Base-by-base conservation (phyloP, 768 basidiomycete species). In the Russula sp. region DNA sequence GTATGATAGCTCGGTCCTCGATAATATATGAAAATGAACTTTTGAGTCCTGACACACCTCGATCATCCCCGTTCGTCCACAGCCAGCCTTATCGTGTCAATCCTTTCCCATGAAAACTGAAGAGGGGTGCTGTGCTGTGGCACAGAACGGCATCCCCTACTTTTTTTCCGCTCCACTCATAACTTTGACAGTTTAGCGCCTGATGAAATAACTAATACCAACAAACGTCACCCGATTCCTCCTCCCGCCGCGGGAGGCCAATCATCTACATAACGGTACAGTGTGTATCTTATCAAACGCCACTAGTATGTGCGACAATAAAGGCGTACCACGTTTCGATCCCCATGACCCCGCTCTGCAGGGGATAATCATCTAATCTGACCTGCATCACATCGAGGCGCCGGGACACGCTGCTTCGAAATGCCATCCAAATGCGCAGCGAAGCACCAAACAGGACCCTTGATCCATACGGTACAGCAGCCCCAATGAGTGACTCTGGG, bases 301-400 rank as follows among this genome's bases (percentile, higher is more conserved):
- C 63, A 64, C 63, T 53, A 59, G n/a, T n/a, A n/a, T n/a, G n/a
- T n/a, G n/a, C n/a, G n/a, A n/a, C n/a, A n/a, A n/a, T n/a, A n/a
- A n/a, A n/a, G n/a, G n/a, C n/a, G n/a, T n/a, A n/a, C n/a, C 57
- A 48, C 50, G 26, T 44, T 40, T 18, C 24, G 50, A 50, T 34
- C 18, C 63, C 51, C 63, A 52, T 53, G 57, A 53, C 51, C 40
- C 42, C 22, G 40, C 24, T 16, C 22, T 24, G 30, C 51, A 34
- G 18, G 14, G 32, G 28, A 30, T 30, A 30, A 30, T 5, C 5
- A 54, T 44, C 52, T 48, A 48, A 42, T 24, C 6, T 55, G 7
- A 2, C 44, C 50, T 8, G 46, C 63, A 64, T 64, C 63, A 60
- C 52, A 64, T 64, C 63, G 42, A 40, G 38, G 38, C 16, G 16